Evolutionary conservation across 2,329 filamentous ascomycete species (phyloP).

Genomic region (Aspergillus sp.): DNA sequence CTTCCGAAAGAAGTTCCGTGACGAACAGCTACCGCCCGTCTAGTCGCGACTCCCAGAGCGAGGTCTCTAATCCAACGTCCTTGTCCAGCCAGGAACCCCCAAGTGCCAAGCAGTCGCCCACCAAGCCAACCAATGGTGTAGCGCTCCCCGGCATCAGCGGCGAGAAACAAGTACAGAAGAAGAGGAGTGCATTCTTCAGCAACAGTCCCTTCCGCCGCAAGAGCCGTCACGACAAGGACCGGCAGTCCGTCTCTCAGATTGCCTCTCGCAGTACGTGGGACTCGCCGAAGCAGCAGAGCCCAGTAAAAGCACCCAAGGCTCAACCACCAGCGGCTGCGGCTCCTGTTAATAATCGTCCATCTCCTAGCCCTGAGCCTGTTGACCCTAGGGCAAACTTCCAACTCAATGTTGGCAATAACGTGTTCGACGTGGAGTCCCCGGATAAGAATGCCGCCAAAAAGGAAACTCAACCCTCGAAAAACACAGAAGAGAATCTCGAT

Average conservation of each 20-base stretch:
- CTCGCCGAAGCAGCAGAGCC: slow-evolving; percentile 40
- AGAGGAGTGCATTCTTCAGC: slow-evolving; percentile 84
- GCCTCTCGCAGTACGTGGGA: slow-evolving; percentile 55
- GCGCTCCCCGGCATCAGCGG: slow-evolving; percentile 48
- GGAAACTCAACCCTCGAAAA: slow-evolving; percentile 36
- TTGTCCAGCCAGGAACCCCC: slow-evolving; percentile 80
- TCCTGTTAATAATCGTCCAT: slow-evolving; percentile 21
- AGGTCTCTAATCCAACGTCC: slow-evolving; percentile 84
- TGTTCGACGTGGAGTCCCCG: slow-evolving; percentile 85
- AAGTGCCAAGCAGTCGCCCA: slow-evolving; percentile 70
- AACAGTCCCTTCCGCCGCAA: slow-evolving; percentile 90
- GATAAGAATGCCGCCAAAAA: slow-evolving; percentile 56
- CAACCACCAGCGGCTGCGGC: slow-evolving; percentile 5
- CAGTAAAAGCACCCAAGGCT: slow-evolving; percentile 40
- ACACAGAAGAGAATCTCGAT: slow-evolving; percentile 64
- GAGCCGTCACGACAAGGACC: slow-evolving; percentile 73
- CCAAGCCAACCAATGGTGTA: slow-evolving; percentile 54
- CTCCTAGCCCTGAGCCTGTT: slow-evolving; percentile 74
- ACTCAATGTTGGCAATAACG: slow-evolving; percentile 91
- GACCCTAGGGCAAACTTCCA: slow-evolving; percentile 91
- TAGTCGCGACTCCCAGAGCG: slow-evolving; percentile 85
- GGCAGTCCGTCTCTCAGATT: slow-evolving; percentile 35
- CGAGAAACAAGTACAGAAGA: slow-evolving; percentile 67
- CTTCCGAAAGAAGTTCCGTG: slow-evolving; percentile 66
- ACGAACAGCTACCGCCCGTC: slow-evolving; percentile 67